phyloP scores from a whole-genome alignment of 2,329 filamentous ascomycete species.

The Talaromyces sp. region DNA sequence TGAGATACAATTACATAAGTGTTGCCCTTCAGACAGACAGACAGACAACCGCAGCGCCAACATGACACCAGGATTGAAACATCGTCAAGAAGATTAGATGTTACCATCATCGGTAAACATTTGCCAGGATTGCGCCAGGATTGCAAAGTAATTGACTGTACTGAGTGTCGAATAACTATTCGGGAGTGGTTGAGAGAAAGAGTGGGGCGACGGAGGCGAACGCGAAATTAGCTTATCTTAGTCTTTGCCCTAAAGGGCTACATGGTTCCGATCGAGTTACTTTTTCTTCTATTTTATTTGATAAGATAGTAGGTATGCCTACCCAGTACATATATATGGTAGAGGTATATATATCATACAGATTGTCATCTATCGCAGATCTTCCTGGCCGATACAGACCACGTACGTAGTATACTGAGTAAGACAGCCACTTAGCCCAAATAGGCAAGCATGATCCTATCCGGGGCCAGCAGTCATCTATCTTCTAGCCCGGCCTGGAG shows the following conservation, averaged over 20 bases:
- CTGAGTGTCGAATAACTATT: neutral
- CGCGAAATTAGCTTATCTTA: slow-evolving; percentile 7
- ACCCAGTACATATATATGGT: neutral
- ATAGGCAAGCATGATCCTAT: slow-evolving; percentile 18
- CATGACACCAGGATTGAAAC: too few relatives aligned
- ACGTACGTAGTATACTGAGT: neutral
- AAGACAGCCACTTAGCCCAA: slow-evolving; percentile 4
- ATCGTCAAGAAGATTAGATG: too few relatives aligned
- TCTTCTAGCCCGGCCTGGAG: neutral
- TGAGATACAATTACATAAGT: too few relatives aligned
- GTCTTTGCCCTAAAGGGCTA: neutral
- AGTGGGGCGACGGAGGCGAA: neutral
- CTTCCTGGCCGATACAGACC: neutral
- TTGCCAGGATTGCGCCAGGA: neutral
- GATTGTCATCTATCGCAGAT: neutral
- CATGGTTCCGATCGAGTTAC: neutral
- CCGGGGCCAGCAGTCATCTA: neutral
- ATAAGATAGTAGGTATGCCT: neutral
- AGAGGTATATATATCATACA: too few relatives aligned
- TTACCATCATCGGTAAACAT: neutral
- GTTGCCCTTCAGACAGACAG: too few relatives aligned
- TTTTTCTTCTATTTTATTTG: neutral
- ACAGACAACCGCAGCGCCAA: too few relatives aligned
- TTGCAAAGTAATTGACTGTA: too few relatives aligned
- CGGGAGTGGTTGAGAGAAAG: neutral